phyloP scores from a whole-genome alignment of 768 basidiomycete species.

The Pholiota conissans region DNA sequence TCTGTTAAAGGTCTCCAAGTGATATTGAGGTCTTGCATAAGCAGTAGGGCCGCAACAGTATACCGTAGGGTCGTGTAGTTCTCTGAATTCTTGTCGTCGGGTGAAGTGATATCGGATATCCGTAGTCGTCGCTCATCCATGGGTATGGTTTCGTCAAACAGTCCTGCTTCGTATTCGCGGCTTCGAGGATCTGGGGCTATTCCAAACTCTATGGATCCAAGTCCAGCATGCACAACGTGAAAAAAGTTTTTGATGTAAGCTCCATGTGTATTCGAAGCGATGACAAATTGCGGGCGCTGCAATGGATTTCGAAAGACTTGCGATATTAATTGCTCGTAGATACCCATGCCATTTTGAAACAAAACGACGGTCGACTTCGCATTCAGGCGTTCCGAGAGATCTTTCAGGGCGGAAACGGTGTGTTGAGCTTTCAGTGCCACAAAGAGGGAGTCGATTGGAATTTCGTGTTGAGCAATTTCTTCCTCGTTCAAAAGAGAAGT shows the following conservation, averaged over 20 bases:
- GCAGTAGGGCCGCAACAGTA: constrained; percentile 65
- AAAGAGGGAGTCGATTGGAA: constrained; percentile 73
- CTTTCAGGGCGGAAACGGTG: constrained; percentile 55
- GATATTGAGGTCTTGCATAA: constrained; percentile 55
- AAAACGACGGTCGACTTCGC: constrained; percentile 81
- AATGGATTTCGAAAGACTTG: constrained; percentile 71
- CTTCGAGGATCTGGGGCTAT: constrained; percentile 68
- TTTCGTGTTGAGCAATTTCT: constrained; percentile 10
- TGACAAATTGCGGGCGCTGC: constrained; percentile 80
- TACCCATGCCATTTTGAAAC: constrained; percentile 93
- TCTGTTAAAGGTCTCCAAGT: constrained; percentile 66
- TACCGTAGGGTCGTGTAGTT: constrained; percentile 64
- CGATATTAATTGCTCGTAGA: constrained; percentile 75
- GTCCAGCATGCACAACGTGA: constrained; percentile 68
- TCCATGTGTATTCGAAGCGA: constrained; percentile 83
- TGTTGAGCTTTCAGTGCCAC: constrained; percentile 79
- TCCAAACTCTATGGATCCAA: constrained; percentile 75
- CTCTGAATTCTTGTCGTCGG: constrained; percentile 35
- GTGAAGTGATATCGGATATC: constrained; percentile 51
- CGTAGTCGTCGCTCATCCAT: constrained; percentile 40
- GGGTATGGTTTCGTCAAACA: constrained; percentile 34
- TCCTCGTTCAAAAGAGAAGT: background rate
- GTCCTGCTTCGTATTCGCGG: constrained; percentile 63
- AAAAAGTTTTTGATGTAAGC: constrained; percentile 53
- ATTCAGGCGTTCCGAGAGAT: constrained; percentile 63